Base-by-base conservation (phyloP, 2,329 filamentous ascomycete genomes). In the Lizonia empirigonia region DNA sequence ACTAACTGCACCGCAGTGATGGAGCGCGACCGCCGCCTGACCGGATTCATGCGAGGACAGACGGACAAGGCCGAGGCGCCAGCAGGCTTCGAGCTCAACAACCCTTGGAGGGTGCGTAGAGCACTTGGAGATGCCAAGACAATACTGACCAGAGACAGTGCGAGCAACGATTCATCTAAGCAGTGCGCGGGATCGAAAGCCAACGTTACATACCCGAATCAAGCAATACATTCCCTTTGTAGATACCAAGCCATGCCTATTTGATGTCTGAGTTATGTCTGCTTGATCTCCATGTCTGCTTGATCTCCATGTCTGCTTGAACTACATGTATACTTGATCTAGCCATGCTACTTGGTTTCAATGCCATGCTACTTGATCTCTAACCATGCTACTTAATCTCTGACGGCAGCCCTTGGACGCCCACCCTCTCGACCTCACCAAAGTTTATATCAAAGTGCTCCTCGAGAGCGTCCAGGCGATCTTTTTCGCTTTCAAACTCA, bases 71-170 rank as follows among this genome's bases (percentile, higher is more conserved):
- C 79, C 37, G 72, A 75, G 51, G 85, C 85, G 23, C 84, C 84
- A 22, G 72, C 77, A 49, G 84, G 84, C 54, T 87, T 87, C 74
- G 84, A 86, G 73, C 69, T 86, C 65, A 87, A 81, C 80, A 86
- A 85, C 74, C 82, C 82, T 57, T 87, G 85, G 85, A 84, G 81
- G 80, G 84, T 86, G 79, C 51, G 80, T 69, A 52, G 26, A 2
- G 19, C 29, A 12, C 18, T 16, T 33, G 8, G 22, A 12, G 8
- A 26, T 27, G 38, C 16, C 12, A n/a, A 12, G 36, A 15, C 39
- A 30, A 26, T 50, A 53, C 69, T 74, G 54, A 75, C 60, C 34
- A 19, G 8, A 15, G 24, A 35, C 57, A 75, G 73, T 64, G 71
- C 60, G 73, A 75, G 67, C 60, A 64, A 49, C 70, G 73, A 53